phyloP scores from a whole-genome alignment of 2,329 filamentous ascomycete genomes.

The Cucurbitaria berberidis region DNA sequence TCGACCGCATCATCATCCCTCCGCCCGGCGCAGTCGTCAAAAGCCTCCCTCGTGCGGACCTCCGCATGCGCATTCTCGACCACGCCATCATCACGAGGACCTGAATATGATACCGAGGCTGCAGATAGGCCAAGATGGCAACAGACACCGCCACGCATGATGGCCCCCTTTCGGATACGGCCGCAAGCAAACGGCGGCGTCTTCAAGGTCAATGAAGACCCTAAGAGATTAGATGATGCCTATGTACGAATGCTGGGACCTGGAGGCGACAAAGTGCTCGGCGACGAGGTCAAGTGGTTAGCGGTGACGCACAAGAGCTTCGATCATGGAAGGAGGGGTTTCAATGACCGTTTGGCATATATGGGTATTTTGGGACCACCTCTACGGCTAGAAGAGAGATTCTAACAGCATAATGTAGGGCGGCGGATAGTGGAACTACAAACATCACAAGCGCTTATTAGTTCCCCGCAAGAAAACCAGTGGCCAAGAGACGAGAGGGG shows the following conservation, averaged over 20 bases:
- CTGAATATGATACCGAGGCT: slow-evolving; percentile 42
- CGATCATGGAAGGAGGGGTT: slow-evolving; percentile 90
- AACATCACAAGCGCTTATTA: slow-evolving; percentile 66
- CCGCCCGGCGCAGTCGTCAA: slow-evolving; percentile 31
- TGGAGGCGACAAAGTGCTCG: slow-evolving; percentile 74
- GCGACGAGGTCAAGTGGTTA: slow-evolving; percentile 95
- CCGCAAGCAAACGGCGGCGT: slow-evolving; percentile 61
- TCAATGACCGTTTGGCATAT: slow-evolving; percentile 92
- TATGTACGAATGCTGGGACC: slow-evolving; percentile 78
- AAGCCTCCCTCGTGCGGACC: slow-evolving; percentile 39
- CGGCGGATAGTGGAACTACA: slow-evolving; percentile 70
- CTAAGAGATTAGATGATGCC: slow-evolving; percentile 74
- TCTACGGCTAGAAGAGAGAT: not conserved
- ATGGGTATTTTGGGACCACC: slow-evolving; percentile 65
- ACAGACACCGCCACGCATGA: slow-evolving; percentile 56
- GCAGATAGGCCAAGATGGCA: slow-evolving; percentile 56
- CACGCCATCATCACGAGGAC: slow-evolving; percentile 24
- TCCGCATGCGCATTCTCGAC: slow-evolving; percentile 47
- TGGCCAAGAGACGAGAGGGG: slow-evolving; percentile 27
- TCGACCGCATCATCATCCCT: slow-evolving; percentile 35
- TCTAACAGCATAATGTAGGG: slow-evolving; percentile 52
- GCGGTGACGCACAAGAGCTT: slow-evolving; percentile 98
- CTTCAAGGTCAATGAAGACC: slow-evolving; percentile 78
- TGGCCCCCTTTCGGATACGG: slow-evolving; percentile 61
- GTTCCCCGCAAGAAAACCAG: slow-evolving; percentile 49